Percentiles rank a stretch among this genome's conserved stretches.
These are phyloP conservation scores for Comarum palustre DNA, from an alignment of 306 rosid species.

Conservation along the genomic window DNA sequence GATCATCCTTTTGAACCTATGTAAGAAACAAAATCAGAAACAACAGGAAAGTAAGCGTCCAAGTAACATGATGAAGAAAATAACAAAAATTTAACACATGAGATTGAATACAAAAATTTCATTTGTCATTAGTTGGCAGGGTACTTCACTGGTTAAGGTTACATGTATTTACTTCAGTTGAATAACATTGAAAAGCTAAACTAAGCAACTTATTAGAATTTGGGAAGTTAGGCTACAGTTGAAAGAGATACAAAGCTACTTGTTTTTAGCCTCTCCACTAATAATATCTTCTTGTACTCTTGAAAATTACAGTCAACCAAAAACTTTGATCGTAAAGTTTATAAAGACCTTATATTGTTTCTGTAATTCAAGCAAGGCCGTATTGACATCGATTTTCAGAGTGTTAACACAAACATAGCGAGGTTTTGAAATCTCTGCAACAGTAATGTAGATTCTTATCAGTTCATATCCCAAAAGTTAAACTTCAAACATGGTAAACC, in stretches of 20 bases:
- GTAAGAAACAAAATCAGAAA: constrained; percentile 10
- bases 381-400: constrained; percentile 64
- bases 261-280: background rate
- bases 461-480: background rate
- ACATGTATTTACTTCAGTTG: background rate
- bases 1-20: constrained; percentile 73
- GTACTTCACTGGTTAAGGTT: background rate
- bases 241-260: background rate
- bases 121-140: background rate
- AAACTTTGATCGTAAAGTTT: background rate
- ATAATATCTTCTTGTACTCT: background rate
- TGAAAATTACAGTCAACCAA: background rate
- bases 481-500: background rate
- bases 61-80: background rate
- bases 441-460: constrained; percentile 9
- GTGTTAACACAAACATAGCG: constrained; percentile 90
- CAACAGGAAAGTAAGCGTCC: background rate
- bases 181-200: background rate
- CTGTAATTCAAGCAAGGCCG: constrained; percentile 60
- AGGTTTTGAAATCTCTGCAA: constrained; percentile 64
- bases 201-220: background rate
- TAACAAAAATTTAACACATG: background rate
- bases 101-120: background rate
- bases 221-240: background rate
- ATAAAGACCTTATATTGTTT: constrained; percentile 49